These are phyloP conservation scores for Aspergillus neoniger DNA, from an alignment of 2,329 filamentous ascomycete species.

Conservation along the genomic window DNA sequence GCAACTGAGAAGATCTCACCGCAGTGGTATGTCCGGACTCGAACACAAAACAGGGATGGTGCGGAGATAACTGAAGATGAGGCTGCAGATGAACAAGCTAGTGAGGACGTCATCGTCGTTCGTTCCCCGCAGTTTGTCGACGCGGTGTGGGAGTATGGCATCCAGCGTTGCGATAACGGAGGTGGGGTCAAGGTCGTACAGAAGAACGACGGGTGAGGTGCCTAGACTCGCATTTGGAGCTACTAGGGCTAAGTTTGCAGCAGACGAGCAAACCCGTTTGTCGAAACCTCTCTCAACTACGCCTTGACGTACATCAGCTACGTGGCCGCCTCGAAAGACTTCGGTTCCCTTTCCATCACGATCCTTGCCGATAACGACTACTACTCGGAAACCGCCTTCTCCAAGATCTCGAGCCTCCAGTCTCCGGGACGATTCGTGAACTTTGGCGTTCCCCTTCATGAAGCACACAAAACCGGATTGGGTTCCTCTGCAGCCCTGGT, in stretches of 20 bases:
- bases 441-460: conserved; percentile 72
- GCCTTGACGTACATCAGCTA: conserved; percentile 74
- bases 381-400: conserved; percentile 71
- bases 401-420: conserved; percentile 31
- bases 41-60: background rate
- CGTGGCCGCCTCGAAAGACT: conserved; percentile 52
- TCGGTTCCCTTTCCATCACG: conserved; percentile 72
- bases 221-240: background rate
- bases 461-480: conserved; percentile 92
- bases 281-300: conserved; percentile 88
- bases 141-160: conserved; percentile 85
- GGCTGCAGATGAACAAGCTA: conserved; percentile 59
- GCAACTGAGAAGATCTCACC: conserved; percentile 48
- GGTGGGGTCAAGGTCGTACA: conserved; percentile 83
- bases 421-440: conserved; percentile 64
- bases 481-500: conserved; percentile 94
- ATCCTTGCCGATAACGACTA: conserved; percentile 96
- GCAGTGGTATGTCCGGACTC: conserved; percentile 19
- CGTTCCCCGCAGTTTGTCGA: conserved; percentile 87
- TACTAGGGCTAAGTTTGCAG: conserved; percentile 22
- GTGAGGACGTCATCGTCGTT: conserved; percentile 73
- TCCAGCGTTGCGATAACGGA: conserved; percentile 67
- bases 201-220: conserved; percentile 41
- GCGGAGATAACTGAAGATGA: conserved; percentile 7
- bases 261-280: conserved; percentile 74